phyloP scores from a whole-genome alignment of 2,329 filamentous ascomycete genomes.

The Scorias spongiosa region DNA sequence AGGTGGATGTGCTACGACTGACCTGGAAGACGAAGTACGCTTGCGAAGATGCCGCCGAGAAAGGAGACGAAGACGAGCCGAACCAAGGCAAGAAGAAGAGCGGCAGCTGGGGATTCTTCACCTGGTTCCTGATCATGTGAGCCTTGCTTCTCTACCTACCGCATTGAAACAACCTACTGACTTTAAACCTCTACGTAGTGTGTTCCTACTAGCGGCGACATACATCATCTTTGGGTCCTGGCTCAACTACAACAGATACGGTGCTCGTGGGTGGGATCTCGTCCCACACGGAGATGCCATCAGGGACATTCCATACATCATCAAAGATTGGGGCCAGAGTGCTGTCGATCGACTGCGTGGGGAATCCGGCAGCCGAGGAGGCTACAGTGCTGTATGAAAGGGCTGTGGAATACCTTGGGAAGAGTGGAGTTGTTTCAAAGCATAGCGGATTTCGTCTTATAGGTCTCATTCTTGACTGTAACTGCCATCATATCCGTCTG shows the following conservation, averaged over 20 bases:
- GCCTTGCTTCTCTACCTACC: slow-evolving; percentile 17
- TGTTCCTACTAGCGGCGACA: slow-evolving; percentile 69
- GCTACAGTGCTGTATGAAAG: slow-evolving; percentile 81
- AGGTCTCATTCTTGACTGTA: background rate
- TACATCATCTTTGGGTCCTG: slow-evolving; percentile 97
- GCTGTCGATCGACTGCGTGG: slow-evolving; percentile 76
- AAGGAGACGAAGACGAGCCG: slow-evolving; percentile 29
- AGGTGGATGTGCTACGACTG: slow-evolving; percentile 48
- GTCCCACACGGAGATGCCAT: slow-evolving; percentile 86
- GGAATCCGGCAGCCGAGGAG: slow-evolving; percentile 59
- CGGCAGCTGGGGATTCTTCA: slow-evolving; percentile 84
- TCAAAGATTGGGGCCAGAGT: slow-evolving; percentile 73
- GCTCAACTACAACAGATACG: slow-evolving; percentile 97
- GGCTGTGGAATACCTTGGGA: background rate
- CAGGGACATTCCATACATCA: slow-evolving; percentile 77
- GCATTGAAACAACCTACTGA: background rate
- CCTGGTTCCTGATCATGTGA: slow-evolving; percentile 90
- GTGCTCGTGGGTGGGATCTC: slow-evolving; percentile 86
- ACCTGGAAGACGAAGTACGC: slow-evolving; percentile 82
- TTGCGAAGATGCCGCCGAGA: slow-evolving; percentile 41
- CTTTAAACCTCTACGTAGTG: slow-evolving; percentile 31
- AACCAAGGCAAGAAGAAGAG: slow-evolving; percentile 29
- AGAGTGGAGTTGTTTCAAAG: background rate
- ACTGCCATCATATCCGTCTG: background rate
- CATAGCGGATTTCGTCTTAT: background rate